These are phyloP conservation scores for Pouteria glomerata DNA, from an alignment of 148 eudicot genomes.

Conservation along the genomic window DNA sequence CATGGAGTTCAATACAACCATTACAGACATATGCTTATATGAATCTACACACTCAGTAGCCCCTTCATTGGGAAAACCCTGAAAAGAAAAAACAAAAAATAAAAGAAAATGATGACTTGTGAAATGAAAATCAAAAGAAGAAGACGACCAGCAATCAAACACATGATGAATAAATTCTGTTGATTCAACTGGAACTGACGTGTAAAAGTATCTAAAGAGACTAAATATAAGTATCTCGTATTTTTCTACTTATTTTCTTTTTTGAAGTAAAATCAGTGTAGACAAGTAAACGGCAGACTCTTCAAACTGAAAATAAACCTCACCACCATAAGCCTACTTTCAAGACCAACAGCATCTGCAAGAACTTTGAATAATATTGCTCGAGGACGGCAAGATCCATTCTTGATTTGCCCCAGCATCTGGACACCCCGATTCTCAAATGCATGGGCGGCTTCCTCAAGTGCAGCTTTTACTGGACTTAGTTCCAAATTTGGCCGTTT, in stretches of 20 bases:
- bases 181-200: too few species aligned
- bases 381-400: slow-evolving; percentile 95
- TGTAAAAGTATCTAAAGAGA: neutral
- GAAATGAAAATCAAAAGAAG: too few species aligned
- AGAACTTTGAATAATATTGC: slow-evolving; percentile 94
- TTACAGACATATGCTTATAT: slow-evolving; percentile 88
- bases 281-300: neutral
- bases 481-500: slow-evolving; percentile 75
- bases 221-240: neutral
- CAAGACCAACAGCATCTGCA: slow-evolving; percentile 94
- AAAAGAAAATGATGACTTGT: too few species aligned
- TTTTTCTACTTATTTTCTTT: neutral
- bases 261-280: too few species aligned
- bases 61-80: slow-evolving; percentile 97
- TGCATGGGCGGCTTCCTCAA: slow-evolving; percentile 55
- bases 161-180: neutral
- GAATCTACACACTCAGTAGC: slow-evolving; percentile 66
- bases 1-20: slow-evolving; percentile 80
- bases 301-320: slow-evolving; percentile 20
- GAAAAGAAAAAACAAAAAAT: slow-evolving; percentile 14
- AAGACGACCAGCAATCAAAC: too few species aligned
- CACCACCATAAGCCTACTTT: slow-evolving; percentile 93
- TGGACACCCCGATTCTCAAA: slow-evolving; percentile 63
- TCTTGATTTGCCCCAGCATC: slow-evolving; percentile 89
- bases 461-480: slow-evolving; percentile 61